These are phyloP conservation scores for Orobanche coerulescens DNA, from an alignment of 257 asterid species.

Conservation along the genomic window DNA sequence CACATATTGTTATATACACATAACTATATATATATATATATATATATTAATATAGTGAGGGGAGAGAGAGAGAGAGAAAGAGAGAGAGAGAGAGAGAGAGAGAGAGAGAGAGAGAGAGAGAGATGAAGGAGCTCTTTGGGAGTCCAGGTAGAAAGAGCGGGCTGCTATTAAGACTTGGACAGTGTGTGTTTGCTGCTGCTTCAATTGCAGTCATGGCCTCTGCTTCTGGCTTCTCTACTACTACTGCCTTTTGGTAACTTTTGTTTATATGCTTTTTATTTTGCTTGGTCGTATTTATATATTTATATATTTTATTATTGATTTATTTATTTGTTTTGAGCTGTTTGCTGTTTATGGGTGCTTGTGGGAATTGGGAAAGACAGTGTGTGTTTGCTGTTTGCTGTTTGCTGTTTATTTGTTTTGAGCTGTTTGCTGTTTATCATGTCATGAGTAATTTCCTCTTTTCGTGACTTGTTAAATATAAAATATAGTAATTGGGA, in stretches of 20 bases:
- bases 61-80: neutral
- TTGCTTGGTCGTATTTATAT: too few relatives aligned
- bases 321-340: too few relatives aligned
- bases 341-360: slow-evolving; percentile 8
- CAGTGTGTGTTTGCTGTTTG: too few relatives aligned
- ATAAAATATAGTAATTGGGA: slow-evolving; percentile 7
- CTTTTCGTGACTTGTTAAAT: slow-evolving; percentile 13
- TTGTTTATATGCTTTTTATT: neutral
- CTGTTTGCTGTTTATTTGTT: too few relatives aligned
- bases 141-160: slow-evolving; percentile 87
- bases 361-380: slow-evolving; percentile 16
- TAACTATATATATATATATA: neutral
- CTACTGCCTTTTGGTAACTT: slow-evolving; percentile 77
- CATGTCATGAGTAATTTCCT: slow-evolving; percentile 3
- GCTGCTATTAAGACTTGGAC: slow-evolving; percentile 54
- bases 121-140: slow-evolving; percentile 77
- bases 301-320: too few relatives aligned
- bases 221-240: slow-evolving; percentile 70
- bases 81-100: neutral
- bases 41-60: too few relatives aligned
- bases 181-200: slow-evolving; percentile 46
- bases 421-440: neutral
- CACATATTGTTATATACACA: slow-evolving; percentile 16
- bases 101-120: slow-evolving; percentile 20
- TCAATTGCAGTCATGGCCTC: slow-evolving; percentile 75